phyloP scores from a whole-genome alignment of 495 filamentous ascomycete genomes.

The Viridothelium virens region DNA sequence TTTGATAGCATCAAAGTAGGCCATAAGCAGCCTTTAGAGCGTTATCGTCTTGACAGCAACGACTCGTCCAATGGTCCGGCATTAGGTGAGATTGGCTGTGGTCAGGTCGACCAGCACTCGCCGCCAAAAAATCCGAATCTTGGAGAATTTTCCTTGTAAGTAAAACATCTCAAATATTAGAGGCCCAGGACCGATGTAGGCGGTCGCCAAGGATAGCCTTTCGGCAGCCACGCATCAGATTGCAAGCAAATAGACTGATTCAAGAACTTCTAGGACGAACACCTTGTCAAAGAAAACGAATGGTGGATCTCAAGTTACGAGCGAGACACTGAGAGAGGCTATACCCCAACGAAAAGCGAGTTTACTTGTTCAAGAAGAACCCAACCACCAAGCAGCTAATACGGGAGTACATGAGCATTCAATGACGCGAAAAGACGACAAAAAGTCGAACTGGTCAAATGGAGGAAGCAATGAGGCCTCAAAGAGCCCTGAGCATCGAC shows the following conservation, averaged over 20 bases:
- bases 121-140: neutral
- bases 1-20: constrained; percentile 64
- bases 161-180: neutral
- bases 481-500: neutral
- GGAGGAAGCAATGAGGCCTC: neutral
- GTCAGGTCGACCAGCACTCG: neutral
- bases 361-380: no score
- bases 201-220: no score
- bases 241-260: neutral
- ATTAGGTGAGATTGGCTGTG: neutral
- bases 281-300: neutral
- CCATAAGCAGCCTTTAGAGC: constrained; percentile 44
- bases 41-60: constrained; percentile 15
- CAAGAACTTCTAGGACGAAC: neutral
- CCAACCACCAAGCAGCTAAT: no score
- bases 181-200: no score
- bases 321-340: neutral
- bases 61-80: neutral
- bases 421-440: neutral
- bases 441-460: neutral
- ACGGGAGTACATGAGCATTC: no score
- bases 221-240: neutral
- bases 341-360: neutral
- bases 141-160: neutral
- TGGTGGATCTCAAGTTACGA: neutral